phyloP scores from a whole-genome alignment of 2,329 filamentous ascomycete genomes.

The Ceratocystis cacaofunesta region DNA sequence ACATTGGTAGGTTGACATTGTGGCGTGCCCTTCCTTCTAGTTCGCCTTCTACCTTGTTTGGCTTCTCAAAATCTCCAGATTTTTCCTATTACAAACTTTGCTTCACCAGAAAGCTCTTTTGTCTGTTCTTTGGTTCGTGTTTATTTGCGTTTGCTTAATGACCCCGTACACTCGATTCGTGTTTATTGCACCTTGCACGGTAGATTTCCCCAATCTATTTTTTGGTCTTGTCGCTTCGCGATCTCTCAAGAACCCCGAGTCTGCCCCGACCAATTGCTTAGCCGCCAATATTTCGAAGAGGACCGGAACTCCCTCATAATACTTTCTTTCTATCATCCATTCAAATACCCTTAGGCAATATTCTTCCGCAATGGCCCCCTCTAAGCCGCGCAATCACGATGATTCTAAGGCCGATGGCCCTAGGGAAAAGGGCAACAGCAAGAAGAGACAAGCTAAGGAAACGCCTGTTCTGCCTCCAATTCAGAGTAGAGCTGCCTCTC shows the following conservation, averaged over 20 bases:
- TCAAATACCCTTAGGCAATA: background rate
- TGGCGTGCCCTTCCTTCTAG: background rate
- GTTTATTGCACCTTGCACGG: slow-evolving; percentile 18
- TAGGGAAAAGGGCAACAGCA: slow-evolving; percentile 24
- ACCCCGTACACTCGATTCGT: background rate
- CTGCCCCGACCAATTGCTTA: slow-evolving; percentile 2
- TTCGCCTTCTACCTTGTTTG: background rate
- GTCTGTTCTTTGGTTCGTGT: background rate
- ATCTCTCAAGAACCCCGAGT: slow-evolving; percentile 11
- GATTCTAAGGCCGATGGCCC: slow-evolving; percentile 31
- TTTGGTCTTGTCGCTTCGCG: background rate
- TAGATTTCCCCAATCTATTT: slow-evolving; percentile 1
- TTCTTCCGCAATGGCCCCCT: slow-evolving; percentile 29
- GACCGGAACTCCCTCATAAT: background rate
- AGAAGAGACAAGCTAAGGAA: slow-evolving; percentile 30
- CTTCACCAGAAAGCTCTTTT: background rate
- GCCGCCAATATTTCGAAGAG: background rate
- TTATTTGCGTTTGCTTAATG: background rate
- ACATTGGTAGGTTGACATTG: slow-evolving; percentile 23
- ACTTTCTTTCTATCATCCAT: background rate
- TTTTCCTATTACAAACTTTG: background rate
- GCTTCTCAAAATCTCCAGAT: background rate
- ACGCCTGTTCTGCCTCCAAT: slow-evolving; percentile 18
- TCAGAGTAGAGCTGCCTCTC: slow-evolving; percentile 12
- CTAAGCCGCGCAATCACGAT: slow-evolving; percentile 34